These are phyloP conservation scores for Blastobotrys serpentis DNA, from an alignment of 1,139 yeast genomes.

Conservation along the genomic window DNA sequence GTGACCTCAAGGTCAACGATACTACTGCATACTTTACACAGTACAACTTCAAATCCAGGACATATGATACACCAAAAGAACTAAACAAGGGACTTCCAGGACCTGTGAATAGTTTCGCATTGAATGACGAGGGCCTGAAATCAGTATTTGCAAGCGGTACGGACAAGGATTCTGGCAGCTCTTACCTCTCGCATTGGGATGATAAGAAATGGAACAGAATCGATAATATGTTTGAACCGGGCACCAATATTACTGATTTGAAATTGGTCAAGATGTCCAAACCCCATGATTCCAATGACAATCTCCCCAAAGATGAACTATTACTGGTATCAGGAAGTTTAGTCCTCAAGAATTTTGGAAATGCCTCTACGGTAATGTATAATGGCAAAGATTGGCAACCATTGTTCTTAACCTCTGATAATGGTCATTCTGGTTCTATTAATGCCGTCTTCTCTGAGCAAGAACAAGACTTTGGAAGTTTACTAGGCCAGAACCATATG, in stretches of 20 bases:
- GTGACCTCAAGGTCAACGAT: conserved; percentile 51
- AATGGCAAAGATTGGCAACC: conserved; percentile 77
- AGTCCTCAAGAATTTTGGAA: conserved; percentile 52
- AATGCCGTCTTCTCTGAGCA: conserved; percentile 30
- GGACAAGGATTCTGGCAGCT: conserved; percentile 37
- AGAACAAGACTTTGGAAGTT: conserved; percentile 24
- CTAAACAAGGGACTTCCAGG: conserved; percentile 39
- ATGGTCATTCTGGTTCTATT: conserved; percentile 29
- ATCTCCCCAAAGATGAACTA: conserved; percentile 47
- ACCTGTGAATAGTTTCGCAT: conserved; percentile 48
- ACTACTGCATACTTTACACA: conserved; percentile 46
- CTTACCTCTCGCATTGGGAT: conserved; percentile 38
- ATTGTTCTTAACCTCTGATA: conserved; percentile 45
- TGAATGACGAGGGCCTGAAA: conserved; percentile 50
- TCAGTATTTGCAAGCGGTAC: conserved; percentile 59
- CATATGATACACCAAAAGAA: conserved; percentile 28
- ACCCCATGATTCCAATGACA: conserved; percentile 37
- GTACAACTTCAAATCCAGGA: conserved; percentile 50
- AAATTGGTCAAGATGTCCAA: conserved; percentile 37
- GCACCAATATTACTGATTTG: conserved; percentile 34
- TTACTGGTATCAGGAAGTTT: conserved; percentile 66
- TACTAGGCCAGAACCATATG: conserved; percentile 30
- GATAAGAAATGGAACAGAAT: conserved; percentile 37
- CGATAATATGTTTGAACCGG: conserved; percentile 39
- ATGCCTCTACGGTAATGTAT: conserved; percentile 64